phyloP scores from a whole-genome alignment of 305 asterid species.

The Fraxinus paxiana region DNA sequence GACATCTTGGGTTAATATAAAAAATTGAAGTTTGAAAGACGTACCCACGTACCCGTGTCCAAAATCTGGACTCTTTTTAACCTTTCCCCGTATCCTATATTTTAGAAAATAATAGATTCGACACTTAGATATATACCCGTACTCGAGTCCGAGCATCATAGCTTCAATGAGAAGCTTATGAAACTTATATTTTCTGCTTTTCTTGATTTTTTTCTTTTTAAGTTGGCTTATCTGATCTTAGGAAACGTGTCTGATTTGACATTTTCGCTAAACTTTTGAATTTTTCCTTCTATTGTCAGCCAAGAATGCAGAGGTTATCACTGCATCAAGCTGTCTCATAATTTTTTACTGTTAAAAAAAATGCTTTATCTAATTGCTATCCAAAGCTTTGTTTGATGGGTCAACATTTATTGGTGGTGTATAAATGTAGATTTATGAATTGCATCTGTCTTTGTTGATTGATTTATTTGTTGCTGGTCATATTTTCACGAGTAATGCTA shows the following conservation, averaged over 20 bases:
- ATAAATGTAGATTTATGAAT: neutral
- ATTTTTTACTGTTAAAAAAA: neutral
- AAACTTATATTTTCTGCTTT: slow-evolving; percentile 9
- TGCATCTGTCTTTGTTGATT: neutral
- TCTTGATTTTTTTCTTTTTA: neutral
- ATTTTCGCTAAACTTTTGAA: neutral
- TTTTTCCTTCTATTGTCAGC: neutral
- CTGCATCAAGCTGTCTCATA: neutral
- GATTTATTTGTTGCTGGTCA: slow-evolving; percentile 1
- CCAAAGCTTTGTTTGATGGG: neutral
- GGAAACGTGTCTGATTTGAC: neutral
- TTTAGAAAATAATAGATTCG: too few relatives aligned
- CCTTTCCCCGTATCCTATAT: too few relatives aligned
- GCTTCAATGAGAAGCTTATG: slow-evolving; percentile 5
- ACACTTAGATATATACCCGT: too few relatives aligned
- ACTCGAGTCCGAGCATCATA: too few relatives aligned
- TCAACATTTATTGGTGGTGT: neutral
- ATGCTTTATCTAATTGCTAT: slow-evolving; percentile 1
- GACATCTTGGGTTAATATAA: too few relatives aligned
- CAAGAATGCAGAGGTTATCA: slow-evolving; percentile 9
- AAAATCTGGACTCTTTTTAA: too few relatives aligned
- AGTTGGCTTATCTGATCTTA: neutral
- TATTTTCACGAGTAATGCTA: neutral
- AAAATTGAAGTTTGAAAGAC: too few relatives aligned
- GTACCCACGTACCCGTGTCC: too few relatives aligned